These are phyloP conservation scores for Mycosarcoma maydis DNA, from an alignment of 1,284 basidiomycete species.

Conservation along the genomic window DNA sequence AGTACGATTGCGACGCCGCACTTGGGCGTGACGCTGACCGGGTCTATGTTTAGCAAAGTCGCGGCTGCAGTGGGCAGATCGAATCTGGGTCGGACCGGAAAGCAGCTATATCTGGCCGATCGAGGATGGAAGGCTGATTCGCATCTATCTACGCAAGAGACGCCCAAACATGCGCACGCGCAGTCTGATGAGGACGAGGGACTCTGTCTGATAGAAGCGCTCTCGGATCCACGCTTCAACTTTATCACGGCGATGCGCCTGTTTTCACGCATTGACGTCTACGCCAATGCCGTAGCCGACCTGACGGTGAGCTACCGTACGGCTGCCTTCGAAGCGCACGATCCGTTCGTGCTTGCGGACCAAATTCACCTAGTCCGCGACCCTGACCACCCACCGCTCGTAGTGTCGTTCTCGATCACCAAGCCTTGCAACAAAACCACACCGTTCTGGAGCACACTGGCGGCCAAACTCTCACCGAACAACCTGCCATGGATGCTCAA, in stretches of 20 bases:
- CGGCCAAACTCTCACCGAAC: not conserved
- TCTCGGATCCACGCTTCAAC: conserved; percentile 71
- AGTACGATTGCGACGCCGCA: conserved; percentile 84
- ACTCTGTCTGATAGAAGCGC: conserved; percentile 42
- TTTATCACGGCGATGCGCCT: conserved; percentile 79
- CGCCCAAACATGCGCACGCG: no score
- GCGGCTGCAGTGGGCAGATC: conserved; percentile 72
- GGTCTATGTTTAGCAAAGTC: conserved; percentile 71
- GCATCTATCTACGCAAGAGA: not conserved
- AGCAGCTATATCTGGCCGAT: conserved; percentile 40
- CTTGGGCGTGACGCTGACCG: conserved; percentile 71
- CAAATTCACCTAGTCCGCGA: conserved; percentile 22
- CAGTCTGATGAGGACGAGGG: no score
- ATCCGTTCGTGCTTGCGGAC: conserved; percentile 33
- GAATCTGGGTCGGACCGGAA: conserved; percentile 14
- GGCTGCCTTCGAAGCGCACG: conserved; percentile 40
- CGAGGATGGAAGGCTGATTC: conserved; percentile 33
- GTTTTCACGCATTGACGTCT: conserved; percentile 80
- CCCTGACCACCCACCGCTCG: conserved; percentile 13
- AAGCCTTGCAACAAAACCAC: not conserved
- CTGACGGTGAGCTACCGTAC: conserved; percentile 59
- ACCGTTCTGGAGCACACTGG: not conserved
- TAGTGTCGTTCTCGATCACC: conserved; percentile 9
- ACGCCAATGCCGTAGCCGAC: conserved; percentile 76
- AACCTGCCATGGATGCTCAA: conserved; percentile 53